phyloP scores from a whole-genome alignment of 495 filamentous ascomycete genomes.

The Xylaria bambusicola region DNA sequence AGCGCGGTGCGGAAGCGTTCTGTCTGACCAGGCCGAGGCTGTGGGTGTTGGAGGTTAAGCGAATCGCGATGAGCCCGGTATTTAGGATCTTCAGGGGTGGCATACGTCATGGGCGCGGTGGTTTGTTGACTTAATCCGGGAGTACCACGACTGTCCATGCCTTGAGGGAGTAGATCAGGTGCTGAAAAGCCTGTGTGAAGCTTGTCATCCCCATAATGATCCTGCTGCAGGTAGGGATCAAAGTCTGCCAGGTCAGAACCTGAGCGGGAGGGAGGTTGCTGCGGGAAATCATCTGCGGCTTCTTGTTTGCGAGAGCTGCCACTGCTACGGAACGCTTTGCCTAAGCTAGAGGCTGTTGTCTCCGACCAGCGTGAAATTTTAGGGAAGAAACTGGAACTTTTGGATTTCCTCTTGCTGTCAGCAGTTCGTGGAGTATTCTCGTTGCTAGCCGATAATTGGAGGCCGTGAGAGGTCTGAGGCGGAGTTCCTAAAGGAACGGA shows the following conservation, averaged over 20 bases:
- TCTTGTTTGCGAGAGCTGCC: conserved; percentile 47
- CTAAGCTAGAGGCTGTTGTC: conserved; percentile 76
- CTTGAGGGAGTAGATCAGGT: conserved; percentile 38
- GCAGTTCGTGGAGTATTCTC: conserved; percentile 77
- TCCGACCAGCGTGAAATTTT: conserved; percentile 97
- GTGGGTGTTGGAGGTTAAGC: conserved; percentile 85
- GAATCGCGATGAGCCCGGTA: conserved; percentile 90
- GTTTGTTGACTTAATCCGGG: conserved; percentile 26
- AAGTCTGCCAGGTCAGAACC: conserved; percentile 69
- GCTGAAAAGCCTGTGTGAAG: conserved; percentile 67
- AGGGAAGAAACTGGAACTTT: conserved; percentile 79
- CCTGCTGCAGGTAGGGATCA: conserved; percentile 64
- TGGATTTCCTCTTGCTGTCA: conserved; percentile 85
- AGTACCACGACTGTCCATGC: conserved; percentile 18
- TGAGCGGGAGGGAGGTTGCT: conserved; percentile 62
- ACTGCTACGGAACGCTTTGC: conserved; percentile 53
- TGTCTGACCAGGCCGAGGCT: conserved; percentile 81
- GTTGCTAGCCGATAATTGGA: conserved; percentile 52
- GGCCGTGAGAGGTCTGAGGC: conserved; percentile 48
- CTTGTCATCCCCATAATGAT: conserved; percentile 69
- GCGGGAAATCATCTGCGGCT: conserved; percentile 42
- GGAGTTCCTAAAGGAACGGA: conserved; percentile 73
- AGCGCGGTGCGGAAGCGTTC: conserved; percentile 78
- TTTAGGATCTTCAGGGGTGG: conserved; percentile 79
- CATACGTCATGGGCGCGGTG: conserved; percentile 36